Evolutionary conservation across 768 basidiomycete genomes (phyloP), one percentile per base, ranked within the genome.

Genomic region (Paxillus ammoniavirescens): DNA sequence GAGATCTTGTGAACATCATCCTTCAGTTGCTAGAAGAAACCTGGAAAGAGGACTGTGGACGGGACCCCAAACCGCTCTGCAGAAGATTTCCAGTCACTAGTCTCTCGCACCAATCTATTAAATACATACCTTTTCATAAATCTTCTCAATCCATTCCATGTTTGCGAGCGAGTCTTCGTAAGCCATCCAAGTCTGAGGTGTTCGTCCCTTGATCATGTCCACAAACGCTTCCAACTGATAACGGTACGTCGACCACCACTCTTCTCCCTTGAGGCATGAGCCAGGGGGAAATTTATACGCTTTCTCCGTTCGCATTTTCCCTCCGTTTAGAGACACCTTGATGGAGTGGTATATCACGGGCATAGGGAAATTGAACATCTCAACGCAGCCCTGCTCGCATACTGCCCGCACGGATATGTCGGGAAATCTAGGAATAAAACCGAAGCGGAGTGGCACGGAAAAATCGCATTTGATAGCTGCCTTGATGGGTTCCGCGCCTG

Each of bases 211-310:
- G 42, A 87, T 55, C 62, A 73, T 77, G 61, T 88, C 80, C 8
- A 87, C 79, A 52, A 86, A 86, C 7, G 80, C 81, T 67, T 87
- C 83, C 36, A 86, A 67, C 65, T 86, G 84, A 55, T 79, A 82
- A 23, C 71, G 65, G 52, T 72, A 70, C 21, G 82, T 79, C 36
- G 79, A 71, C 83, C 83, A 87, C 77, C 80, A 82, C 8, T 72
- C 71, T 64, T 84, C 77, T 18, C 82, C 82, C 50, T 77, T 73
- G 36, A 38, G 41, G 8, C 50, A 61, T 43, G 72, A 72, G 40
- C 58, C 61, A 10, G 52, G 50, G 47, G 51, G 54, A 59, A 72
- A 76, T 18, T 64, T 75, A 60, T 82, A 82, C 3, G 63, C 70
- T 61, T 77, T 79, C 61, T 79, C 77, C 9, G 69, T 72, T 47